phyloP scores from a whole-genome alignment of 805 yeast genomes.

The Candida odintsovae region DNA sequence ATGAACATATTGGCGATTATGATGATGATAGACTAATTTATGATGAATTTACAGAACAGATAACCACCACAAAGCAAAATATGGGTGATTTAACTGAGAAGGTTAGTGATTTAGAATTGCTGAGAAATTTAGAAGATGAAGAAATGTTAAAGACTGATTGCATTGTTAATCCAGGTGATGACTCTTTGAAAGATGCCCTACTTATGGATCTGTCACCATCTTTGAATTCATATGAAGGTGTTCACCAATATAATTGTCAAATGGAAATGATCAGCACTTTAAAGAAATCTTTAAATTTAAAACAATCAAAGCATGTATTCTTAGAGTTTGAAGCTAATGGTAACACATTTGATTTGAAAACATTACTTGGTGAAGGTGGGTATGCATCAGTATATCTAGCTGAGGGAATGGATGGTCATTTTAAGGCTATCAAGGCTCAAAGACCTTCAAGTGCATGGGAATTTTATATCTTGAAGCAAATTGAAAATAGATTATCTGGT shows the following conservation, averaged over 20 bases:
- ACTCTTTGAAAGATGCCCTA: slow-evolving; percentile 31
- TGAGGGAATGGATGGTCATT: slow-evolving; percentile 48
- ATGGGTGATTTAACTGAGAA: slow-evolving; percentile 32
- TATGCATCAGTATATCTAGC: slow-evolving; percentile 71
- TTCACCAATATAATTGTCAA: slow-evolving; percentile 25
- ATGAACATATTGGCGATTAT: slow-evolving; percentile 16
- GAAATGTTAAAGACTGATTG: slow-evolving; percentile 7
- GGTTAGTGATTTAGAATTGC: slow-evolving; percentile 4
- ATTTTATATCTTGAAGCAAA: slow-evolving; percentile 59
- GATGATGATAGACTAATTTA: slow-evolving; percentile 18
- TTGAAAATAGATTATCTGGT: slow-evolving; percentile 36
- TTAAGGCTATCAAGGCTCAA: slow-evolving; percentile 69
- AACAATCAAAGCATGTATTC: slow-evolving; percentile 29
- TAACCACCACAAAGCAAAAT: slow-evolving; percentile 23
- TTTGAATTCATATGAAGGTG: slow-evolving; percentile 26
- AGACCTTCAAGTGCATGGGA: slow-evolving; percentile 76
- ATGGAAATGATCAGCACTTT: slow-evolving; percentile 31
- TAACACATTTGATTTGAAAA: slow-evolving; percentile 41
- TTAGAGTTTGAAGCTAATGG: slow-evolving; percentile 38
- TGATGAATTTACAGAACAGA: slow-evolving; percentile 30
- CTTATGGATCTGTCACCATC: slow-evolving; percentile 34
- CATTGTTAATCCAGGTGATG: slow-evolving; percentile 42
- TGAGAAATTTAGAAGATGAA: not conserved
- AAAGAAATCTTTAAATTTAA: slow-evolving; percentile 30
- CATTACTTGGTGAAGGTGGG: slow-evolving; percentile 75